Evolutionary conservation across 768 basidiomycete genomes (phyloP), one percentile per base, ranked within the genome.

Genomic region (Panellus pusillus): DNA sequence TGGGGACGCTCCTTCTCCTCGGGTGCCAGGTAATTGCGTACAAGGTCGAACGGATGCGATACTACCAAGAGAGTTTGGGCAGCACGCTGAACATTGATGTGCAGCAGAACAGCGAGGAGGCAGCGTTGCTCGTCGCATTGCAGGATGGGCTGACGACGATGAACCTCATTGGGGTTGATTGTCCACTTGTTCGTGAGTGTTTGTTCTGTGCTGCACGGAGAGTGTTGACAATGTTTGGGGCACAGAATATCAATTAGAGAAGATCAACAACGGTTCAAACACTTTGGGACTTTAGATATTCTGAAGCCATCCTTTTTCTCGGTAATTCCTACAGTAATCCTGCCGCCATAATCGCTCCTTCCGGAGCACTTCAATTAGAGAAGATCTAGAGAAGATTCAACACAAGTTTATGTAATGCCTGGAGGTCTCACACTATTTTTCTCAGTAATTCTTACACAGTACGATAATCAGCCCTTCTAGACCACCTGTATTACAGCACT

Each of bases 1-100:
- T 60, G 13, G 63, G 63, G 6, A 57, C 57, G 29, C 52, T 65
- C 7, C 47, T 60, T 4, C 54, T 60, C 28, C 54, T 60, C 40
- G 59, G 54, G 20, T 60, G 54, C 48, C 59, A 56, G 44, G 47
- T 53, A 19, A 13, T 49, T 38, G 39, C 50, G 12, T 50, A 47
- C 44, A 54, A 56, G 44, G 47, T 60, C 40, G 59, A 56, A 28
- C 27, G 48, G 14, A 54, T 44, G 44, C 42, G 59, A n/a, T 47
- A 47, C 19, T 54, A 56, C 44, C 51, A 54, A 19, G 44, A 54
- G 28, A 50, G 44, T 12, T 27, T 60, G 24, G 51, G 51, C 32
- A 53, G 39, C 39, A 50, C 54, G 36, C 24, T 60, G 37, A 52
- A 56, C 20, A 46, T 49, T 18, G 54, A 59, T 15, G 44, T 55